Base-by-base conservation (phyloP, 1,284 basidiomycete species). In the Gomphus bonarii region DNA sequence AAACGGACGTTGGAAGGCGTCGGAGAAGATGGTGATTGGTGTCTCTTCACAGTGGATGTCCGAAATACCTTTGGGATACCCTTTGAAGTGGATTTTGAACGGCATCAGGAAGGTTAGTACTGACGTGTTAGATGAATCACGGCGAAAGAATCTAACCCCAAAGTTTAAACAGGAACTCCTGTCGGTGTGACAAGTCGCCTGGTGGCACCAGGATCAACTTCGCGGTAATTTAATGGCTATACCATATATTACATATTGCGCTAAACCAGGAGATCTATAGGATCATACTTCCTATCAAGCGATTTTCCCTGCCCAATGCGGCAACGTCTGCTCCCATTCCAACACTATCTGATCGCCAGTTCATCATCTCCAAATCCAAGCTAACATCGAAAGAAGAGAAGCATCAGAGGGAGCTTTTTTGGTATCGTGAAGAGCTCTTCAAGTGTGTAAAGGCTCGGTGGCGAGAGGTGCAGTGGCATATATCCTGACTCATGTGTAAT, bases 341-440 rank as follows among this genome's bases (percentile, higher is more conserved):
- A 0, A 83, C 84, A 4, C 72, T 95, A 35, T 87, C 88, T 3
- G 84, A 89, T 59, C 78, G 93, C n/a, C 95, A 99, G 67, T 98
- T 95, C 68, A 85, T 97, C 16, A 86, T 97, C 0, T 79, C 84
- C 20, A 89, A 89, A 65, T 79, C 84, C 10, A 78, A 76, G 56
- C 72, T 88, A 55, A 79, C 82, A 1, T 67, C 72, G 3, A 70
- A 70, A 44, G 85, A 91, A 64, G 77, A 85, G 60, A 74, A 72
- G 40, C 66, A 74, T 9, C 84, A 88, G 63, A 76, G 84, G 36
- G 85, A 91, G 65, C 68, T 94, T 14, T 98, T 98, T 72, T 98
- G 95, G 95, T 95, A 94, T 66, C 79, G 94, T 31, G 90, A 98
- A 67, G 82, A 85, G 61, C 72, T 98, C 11, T 80, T 97, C 63